Base-by-base conservation (phyloP, 176 grass and related monocot genomes). In the Lolium multiflorum region DNA sequence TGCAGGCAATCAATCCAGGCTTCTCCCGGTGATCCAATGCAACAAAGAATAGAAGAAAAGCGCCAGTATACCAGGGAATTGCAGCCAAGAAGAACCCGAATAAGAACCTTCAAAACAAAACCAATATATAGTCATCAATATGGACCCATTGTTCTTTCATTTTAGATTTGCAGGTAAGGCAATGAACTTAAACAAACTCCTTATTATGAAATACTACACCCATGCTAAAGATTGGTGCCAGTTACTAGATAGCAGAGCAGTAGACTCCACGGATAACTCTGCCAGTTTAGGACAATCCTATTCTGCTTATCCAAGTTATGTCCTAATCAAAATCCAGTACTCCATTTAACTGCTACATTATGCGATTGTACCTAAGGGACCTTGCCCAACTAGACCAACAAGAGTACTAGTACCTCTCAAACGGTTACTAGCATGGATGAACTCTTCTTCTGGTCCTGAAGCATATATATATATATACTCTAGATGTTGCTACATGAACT, bases 11-110 rank as follows among this genome's bases (percentile, higher is more conserved):
- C 74, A 94, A 75, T 76, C 92, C 92, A 67, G 89, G 80, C 79
- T 89, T 94, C 87, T 94, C 92, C 47, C 92, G 91, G 77, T 87
- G 83, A 78, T 94, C 92, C 82, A 89, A 82, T 82, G 87, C 77
- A 69, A 94, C 84, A 85, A 94, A 94, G 49, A 91, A 81, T 67
- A 94, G 87, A 82, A 94, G 83, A 52, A 94, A 94, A 54, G 71
- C 77, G 31, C 89, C 92, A 85, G 80, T 31, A 85, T 94, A 94
- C 89, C 92, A 94, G 17, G 89, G 89, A 70, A 94, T 87, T 43
- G 89, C 87, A 79, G 92, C 89, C 63, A 94, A 74, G 67, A 94
- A 85, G 60, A 94, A 91, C 28, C 92, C 92, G n/a, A 88, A 26
- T n/a, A 91, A 73, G 51, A 94, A 94, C 77, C 89, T 94, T 89